A percentile compares a stretch with the other conserved stretches of the same genome.
Evolutionary conservation across 176 grass and related monocot genomes (phyloP).

Genomic region (bread wheat (Triticum aestivum)): IWGSC_CS_RefSeq_v2.1 NC_057810.1:695262731-695263230

Average conservation of each 20-base stretch:
- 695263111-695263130: background rate
- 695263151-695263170: background rate
- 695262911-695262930: background rate
- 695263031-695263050: background rate
- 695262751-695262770: slow-evolving; percentile 28
- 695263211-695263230: background rate
- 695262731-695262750: background rate
- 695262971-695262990: background rate
- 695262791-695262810: background rate
- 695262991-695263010: too few relatives aligned
- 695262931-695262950: background rate
- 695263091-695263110: background rate
- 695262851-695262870: background rate
- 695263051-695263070: background rate
- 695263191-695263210: background rate
- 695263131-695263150: background rate
- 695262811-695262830: background rate
- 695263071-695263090: background rate
- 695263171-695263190: background rate
- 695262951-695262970: background rate
- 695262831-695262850: background rate
- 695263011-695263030: background rate
- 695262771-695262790: background rate
- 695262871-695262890: background rate
- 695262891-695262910: background rate